Evolutionary conservation across 257 asterid species (phyloP), one percentile per base, ranked within the genome.

Genomic region (Echium plantagineum): DNA sequence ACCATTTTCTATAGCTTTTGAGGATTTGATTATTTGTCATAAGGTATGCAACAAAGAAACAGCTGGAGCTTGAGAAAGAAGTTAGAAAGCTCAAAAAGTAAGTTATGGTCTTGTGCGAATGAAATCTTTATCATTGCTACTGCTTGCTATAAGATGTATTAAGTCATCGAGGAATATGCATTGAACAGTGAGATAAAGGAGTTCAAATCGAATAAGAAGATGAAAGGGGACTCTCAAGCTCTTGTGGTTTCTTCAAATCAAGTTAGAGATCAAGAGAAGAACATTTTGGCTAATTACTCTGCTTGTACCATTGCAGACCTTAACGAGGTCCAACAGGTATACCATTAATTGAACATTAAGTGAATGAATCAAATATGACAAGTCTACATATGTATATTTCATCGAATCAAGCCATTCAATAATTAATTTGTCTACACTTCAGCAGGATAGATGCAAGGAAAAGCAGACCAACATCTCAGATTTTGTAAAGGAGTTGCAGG

Each of bases 401-500:
- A 20, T 58, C 52, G 21, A 18, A 63, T 58, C 47, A 61, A 54
- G 21, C 46, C 49, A 58, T 66, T 26, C 57, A 70, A 54, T 38
- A n/a, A 42, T 10, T 42, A 42, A 42, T 38, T 71, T 22, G 26
- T 75, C 58, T 18, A 42, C 60, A 30, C 68, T 65, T 58, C 28
- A 48, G 71, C 87, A 88, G 95, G 93, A 68, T 18, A 85, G 61
- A 75, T 74, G 74, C 81, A 81, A 82, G 80, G 87, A 82, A 66
- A 89, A 84, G 65, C 51, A 85, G 71, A 61, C 65, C 79, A 71
- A 46, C 77, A 75, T 84, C 57, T 79, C 87, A 62, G 81, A 72
- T 58, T 74, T 79, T 77, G 83, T 77, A 71, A 80, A 72, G 66
- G 87, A 83, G 63, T 71, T 85, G 52, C 81, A 91, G 98, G 98